Evolutionary conservation across 2,329 filamentous ascomycete species (phyloP).

Genomic region (Colletotrichum liaoningense): DNA sequence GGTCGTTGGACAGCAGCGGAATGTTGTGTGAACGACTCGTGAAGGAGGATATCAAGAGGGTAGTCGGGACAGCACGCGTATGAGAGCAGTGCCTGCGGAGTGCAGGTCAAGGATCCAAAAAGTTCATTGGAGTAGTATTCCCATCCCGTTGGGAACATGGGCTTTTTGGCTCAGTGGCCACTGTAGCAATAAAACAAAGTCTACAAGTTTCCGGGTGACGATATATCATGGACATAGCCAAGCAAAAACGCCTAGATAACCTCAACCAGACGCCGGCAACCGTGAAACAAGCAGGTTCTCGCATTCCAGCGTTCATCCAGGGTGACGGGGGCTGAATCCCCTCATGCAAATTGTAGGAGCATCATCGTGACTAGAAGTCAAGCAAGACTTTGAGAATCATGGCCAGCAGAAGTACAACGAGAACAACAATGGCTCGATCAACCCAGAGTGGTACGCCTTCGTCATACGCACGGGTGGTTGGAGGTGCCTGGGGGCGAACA

Average conservation of each 20-base stretch:
- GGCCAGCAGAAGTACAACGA: conserved; percentile 76
- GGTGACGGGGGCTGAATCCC: background rate
- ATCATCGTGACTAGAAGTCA: conserved; percentile 37
- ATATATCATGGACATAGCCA: background rate
- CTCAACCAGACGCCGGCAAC: conserved; percentile 5
- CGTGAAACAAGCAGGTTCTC: background rate
- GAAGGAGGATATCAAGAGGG: background rate
- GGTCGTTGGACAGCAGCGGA: conserved; percentile 55
- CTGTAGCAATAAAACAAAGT: background rate
- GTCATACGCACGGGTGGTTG: conserved; percentile 37
- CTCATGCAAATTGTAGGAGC: background rate
- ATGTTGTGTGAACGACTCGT: background rate
- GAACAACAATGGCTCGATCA: conserved; percentile 81
- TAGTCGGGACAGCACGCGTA: background rate
- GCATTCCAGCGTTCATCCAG: background rate
- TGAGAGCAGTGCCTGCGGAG: background rate
- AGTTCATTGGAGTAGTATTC: background rate
- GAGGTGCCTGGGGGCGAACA: conserved; percentile 20
- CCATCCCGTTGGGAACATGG: background rate
- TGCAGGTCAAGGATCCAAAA: background rate
- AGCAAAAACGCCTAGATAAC: background rate
- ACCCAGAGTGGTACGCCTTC: conserved; percentile 78
- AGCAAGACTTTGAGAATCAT: conserved; percentile 72
- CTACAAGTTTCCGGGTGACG: background rate
- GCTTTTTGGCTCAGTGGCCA: background rate